phyloP scores from a whole-genome alignment of 306 rosid species.

The Cyamopsis tetragonoloba region DNA sequence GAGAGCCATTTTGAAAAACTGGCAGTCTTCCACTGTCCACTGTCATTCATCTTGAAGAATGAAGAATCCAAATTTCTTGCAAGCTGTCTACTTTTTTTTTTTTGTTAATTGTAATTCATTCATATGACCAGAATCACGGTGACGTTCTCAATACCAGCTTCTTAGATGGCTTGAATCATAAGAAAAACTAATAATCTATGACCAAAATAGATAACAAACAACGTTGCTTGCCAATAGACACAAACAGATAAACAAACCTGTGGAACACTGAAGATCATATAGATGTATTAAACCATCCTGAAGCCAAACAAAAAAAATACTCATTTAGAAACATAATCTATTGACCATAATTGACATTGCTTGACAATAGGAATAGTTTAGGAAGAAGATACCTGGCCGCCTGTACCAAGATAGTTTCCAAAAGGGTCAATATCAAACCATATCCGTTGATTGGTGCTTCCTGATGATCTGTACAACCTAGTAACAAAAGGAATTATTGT shows the following conservation, averaged over 20 bases:
- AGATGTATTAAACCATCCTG: slow-evolving; percentile 88
- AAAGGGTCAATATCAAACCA: slow-evolving; percentile 85
- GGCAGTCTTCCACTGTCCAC: no score
- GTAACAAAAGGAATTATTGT: slow-evolving; percentile 24
- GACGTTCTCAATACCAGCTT: slow-evolving; percentile 91
- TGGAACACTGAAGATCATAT: slow-evolving; percentile 88
- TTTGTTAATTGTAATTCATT: no score
- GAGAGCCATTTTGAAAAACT: no score
- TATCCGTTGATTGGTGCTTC: slow-evolving; percentile 87
- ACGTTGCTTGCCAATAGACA: slow-evolving; percentile 1
- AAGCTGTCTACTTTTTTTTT: no score
- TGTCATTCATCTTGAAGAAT: no score
- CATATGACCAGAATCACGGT: no score
- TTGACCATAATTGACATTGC: slow-evolving; percentile 7
- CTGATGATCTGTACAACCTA: slow-evolving; percentile 87
- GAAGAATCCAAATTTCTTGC: no score
- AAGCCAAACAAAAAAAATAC: slow-evolving; percentile 25
- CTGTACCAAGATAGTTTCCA: slow-evolving; percentile 83
- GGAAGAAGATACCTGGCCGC: slow-evolving; percentile 79
- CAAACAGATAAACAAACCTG: slow-evolving; percentile 52
- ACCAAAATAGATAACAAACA: slow-evolving; percentile 17
- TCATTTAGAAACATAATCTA: neutral
- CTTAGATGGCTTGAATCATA: slow-evolving; percentile 71
- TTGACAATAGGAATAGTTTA: slow-evolving; percentile 14
- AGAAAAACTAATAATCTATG: slow-evolving; percentile 21